phyloP scores from a whole-genome alignment of 768 basidiomycete genomes.

The Lactifluus echinatus region DNA sequence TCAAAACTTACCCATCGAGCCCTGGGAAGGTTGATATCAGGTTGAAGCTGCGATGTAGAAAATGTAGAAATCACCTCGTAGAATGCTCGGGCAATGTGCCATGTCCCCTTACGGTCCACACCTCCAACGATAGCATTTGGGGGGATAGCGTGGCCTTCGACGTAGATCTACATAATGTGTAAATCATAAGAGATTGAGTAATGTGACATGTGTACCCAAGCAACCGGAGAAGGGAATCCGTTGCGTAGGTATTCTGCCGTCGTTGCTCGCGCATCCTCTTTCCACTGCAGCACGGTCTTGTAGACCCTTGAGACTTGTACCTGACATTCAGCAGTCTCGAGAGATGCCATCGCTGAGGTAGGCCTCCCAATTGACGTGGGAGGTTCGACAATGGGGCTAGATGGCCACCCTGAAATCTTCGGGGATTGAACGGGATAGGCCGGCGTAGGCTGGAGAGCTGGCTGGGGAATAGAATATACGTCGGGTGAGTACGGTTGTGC shows the following conservation, averaged over 20 bases:
- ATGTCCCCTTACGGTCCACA: conserved; percentile 12
- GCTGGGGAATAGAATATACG: background rate
- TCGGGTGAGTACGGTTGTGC: background rate
- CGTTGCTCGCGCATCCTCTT: conserved; percentile 5
- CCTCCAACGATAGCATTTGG: conserved; percentile 19
- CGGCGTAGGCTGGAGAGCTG: background rate
- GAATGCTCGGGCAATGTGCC: conserved; percentile 17
- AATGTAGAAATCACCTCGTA: conserved; percentile 12
- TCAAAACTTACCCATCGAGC: conserved; percentile 13
- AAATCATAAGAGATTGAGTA: background rate
- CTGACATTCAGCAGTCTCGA: background rate
- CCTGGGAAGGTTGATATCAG: background rate
- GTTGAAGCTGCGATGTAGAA: background rate
- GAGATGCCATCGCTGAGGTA: background rate
- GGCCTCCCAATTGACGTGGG: background rate
- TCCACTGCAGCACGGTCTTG: conserved; percentile 17
- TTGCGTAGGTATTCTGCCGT: conserved; percentile 9
- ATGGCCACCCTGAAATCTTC: background rate
- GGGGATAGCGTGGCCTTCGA: conserved; percentile 15
- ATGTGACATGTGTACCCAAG: conserved; percentile 10
- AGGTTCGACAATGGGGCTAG: background rate
- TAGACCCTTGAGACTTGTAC: background rate
- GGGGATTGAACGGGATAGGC: background rate
- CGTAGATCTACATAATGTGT: conserved; percentile 7
- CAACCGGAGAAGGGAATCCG: conserved; percentile 17